These are phyloP conservation scores for Pyrrhoderma noxium DNA, from an alignment of 1,284 basidiomycete genomes.

Conservation along the genomic window DNA sequence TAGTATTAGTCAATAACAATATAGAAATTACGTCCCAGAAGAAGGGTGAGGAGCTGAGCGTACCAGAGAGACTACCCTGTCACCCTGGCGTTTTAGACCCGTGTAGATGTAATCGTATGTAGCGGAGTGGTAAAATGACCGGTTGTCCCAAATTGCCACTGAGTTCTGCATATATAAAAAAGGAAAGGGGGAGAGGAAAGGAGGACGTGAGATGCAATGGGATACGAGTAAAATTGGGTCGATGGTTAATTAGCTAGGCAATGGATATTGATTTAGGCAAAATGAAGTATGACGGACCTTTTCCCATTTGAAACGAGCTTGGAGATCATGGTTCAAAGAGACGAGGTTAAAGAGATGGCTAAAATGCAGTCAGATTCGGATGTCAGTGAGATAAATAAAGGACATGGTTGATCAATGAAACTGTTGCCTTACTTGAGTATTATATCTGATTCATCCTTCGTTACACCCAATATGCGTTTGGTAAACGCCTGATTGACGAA, in stretches of 20 bases:
- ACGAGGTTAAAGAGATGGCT: constrained; percentile 38
- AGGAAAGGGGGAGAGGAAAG: constrained; percentile 38
- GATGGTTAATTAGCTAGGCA: no score
- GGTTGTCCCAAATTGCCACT: constrained; percentile 51
- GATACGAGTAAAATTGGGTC: no score
- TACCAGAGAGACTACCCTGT: constrained; percentile 51
- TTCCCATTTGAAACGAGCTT: constrained; percentile 44
- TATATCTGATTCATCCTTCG: constrained; percentile 48
- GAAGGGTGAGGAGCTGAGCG: background rate
- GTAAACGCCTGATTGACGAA: constrained; percentile 65
- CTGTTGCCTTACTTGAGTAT: constrained; percentile 31
- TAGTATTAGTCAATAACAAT: background rate
- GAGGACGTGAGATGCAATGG: no score
- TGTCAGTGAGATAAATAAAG: constrained; percentile 13
- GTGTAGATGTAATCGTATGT: constrained; percentile 41
- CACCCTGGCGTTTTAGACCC: constrained; percentile 37
- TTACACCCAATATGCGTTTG: constrained; percentile 52
- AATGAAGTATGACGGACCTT: constrained; percentile 11
- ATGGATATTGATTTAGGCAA: no score
- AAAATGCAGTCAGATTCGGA: background rate
- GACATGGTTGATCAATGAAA: background rate
- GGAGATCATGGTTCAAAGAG: constrained; percentile 56
- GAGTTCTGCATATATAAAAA: constrained; percentile 35
- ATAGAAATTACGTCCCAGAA: no score
- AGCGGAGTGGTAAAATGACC: constrained; percentile 46